Conservation (phyloP, 106 monocot species). For the Ottelia alismoides region DNA sequence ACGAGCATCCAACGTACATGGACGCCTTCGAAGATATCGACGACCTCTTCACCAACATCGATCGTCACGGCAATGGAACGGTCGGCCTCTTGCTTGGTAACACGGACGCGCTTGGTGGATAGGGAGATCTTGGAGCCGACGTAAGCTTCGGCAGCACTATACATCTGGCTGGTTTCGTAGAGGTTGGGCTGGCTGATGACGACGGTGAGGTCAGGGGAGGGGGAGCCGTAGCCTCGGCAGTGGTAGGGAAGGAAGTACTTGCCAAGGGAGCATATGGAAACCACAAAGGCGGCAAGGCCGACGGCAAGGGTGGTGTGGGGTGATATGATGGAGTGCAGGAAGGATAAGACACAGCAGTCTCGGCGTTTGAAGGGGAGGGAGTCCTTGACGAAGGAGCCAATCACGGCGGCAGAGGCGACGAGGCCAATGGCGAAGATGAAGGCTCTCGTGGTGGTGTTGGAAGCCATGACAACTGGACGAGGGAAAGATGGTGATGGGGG, state of each 20-base stretch:
- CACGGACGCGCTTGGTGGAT: slow-evolving; percentile 8
- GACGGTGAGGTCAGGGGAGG: slow-evolving; percentile 16
- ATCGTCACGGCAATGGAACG: slow-evolving; percentile 7
- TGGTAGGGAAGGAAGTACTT: slow-evolving; percentile 22
- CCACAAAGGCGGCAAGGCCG: slow-evolving; percentile 10
- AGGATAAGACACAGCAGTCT: slow-evolving; percentile 6
- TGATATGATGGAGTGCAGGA: slow-evolving; percentile 13
- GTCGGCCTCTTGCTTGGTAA: slow-evolving; percentile 9
- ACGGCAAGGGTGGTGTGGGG: slow-evolving; percentile 13
- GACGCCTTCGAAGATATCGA: slow-evolving; percentile 24
- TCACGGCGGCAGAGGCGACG: slow-evolving; percentile 11
- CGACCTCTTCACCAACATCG: slow-evolving; percentile 19
- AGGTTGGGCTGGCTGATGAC: slow-evolving; percentile 21
- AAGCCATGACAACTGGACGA: no score
- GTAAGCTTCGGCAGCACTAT: slow-evolving; percentile 10
- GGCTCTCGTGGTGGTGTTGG: no score
- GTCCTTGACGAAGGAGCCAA: slow-evolving; percentile 12
- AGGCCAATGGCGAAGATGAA: no score
- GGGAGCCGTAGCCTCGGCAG: neutral
- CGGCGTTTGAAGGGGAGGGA: slow-evolving; percentile 13
- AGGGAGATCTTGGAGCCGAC: slow-evolving; percentile 10
- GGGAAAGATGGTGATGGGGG: no score
- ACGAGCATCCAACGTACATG: slow-evolving; percentile 17
- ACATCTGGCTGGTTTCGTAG: slow-evolving; percentile 15
- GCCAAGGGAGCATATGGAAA: slow-evolving; percentile 4